phyloP scores from a whole-genome alignment of 441 rosid genomes.

The Gossypium aridum region DNA sequence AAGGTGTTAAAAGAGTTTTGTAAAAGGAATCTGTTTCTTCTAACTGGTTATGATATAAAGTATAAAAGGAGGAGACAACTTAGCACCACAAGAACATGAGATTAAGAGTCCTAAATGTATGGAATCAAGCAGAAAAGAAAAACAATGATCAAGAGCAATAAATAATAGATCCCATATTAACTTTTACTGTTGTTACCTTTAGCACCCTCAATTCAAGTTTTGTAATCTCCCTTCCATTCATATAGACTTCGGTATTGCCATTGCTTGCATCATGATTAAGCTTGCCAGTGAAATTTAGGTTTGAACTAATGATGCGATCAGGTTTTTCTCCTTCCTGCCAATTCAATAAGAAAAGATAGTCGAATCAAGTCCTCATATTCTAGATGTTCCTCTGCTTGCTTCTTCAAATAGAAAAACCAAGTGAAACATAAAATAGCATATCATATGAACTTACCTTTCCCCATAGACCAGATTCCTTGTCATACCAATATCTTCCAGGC shows the following conservation, averaged over 20 bases:
- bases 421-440: conserved; percentile 4
- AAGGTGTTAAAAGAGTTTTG: not conserved
- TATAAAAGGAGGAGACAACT: too few species aligned
- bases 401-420: not conserved
- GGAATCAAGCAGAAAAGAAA: not conserved
- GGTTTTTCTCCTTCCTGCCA: conserved; percentile 96
- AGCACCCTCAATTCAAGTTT: conserved; percentile 78
- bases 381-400: not conserved
- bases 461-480: conserved; percentile 97
- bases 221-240: conserved; percentile 93
- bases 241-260: conserved; percentile 86
- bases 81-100: not conserved
- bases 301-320: conserved; percentile 69
- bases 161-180: not conserved
- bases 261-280: conserved; percentile 69
- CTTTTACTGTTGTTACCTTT: conserved; percentile 37
- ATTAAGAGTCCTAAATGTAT: not conserved
- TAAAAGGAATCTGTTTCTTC: not conserved
- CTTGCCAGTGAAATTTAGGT: conserved; percentile 85
- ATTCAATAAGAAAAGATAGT: conserved; percentile 13
- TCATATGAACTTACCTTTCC: conserved; percentile 60
- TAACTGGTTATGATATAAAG: not conserved
- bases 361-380: not conserved
- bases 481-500: conserved; percentile 98
- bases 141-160: not conserved